Evolutionary conservation across 257 asterid genomes (phyloP).

Genomic region (Solanum dulcamara): DNA sequence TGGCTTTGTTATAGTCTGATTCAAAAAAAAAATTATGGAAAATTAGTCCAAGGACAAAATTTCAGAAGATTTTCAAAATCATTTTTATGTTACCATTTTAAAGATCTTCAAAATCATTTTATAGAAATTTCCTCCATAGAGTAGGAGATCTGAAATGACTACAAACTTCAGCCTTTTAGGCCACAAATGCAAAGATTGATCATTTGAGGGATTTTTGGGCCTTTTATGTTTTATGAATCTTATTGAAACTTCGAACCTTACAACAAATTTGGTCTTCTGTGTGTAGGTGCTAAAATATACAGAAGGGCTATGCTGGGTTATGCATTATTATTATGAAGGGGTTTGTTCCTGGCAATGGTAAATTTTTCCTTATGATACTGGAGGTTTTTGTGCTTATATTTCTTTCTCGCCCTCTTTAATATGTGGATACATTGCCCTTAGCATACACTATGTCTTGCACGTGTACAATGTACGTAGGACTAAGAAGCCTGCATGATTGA

Average conservation of each 20-base stretch:
- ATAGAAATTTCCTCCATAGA: background rate
- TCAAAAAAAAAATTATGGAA: background rate
- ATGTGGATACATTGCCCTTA: background rate
- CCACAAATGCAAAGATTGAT: background rate
- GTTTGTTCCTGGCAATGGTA: conserved; percentile 69
- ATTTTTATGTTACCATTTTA: background rate
- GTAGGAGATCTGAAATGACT: background rate
- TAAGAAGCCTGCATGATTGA: background rate
- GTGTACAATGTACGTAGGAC: background rate
- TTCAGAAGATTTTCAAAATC: background rate
- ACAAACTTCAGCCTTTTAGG: background rate
- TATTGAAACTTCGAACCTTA: background rate
- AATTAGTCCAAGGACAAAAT: background rate
- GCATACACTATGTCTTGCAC: background rate
- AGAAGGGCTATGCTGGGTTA: conserved; percentile 66
- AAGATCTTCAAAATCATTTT: background rate
- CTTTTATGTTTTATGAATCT: background rate
- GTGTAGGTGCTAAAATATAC: conserved; percentile 36
- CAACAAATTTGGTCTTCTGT: background rate
- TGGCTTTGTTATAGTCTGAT: background rate
- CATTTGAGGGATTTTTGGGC: background rate
- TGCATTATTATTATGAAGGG: conserved; percentile 42
- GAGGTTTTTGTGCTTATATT: background rate
- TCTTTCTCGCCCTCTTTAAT: background rate
- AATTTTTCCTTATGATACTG: background rate